Evolutionary conservation across 2,329 filamentous ascomycete genomes (phyloP), one percentile per base, ranked within the genome.

Genomic region (Fusarium newnesense): DNA sequence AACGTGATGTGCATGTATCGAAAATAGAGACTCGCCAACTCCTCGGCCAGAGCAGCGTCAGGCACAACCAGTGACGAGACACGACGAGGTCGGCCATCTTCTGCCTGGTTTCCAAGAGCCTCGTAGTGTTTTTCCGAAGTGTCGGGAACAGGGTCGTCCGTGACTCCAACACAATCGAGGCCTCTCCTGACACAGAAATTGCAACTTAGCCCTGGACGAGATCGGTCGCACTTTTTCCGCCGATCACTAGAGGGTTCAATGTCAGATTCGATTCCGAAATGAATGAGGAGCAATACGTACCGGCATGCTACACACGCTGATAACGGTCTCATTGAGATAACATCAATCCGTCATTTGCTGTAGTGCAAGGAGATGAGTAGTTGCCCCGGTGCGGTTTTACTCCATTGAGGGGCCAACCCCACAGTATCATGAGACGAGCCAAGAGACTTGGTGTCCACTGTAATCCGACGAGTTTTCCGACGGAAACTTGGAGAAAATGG

Each of bases 201-300:
- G 54, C 54, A 64, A 13, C 42, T 60, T 18, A 47, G 26, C 11
- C 61, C 61, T 9, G 54, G 54, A 4, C 61, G 61, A 26, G 61
- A 58, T 9, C 61, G 39, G 21, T 60, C 39, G 37, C 61, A 64
- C 54, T 60, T 64, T 47, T 60, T 64, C 54, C 57, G 61, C 34
- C 61, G 61, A 58, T 50, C 37, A 28, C 61, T 60, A 21, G 30
- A 37, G 34, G 15, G 7, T 47, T 26, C 8, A 9, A 39, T 26
- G 10, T 60, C 9, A 52, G 57, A 39, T 21, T 21, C 7, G 11
- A 16, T 24, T 34, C 28, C 15, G n/a, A n/a, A n/a, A n/a, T n/a
- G n/a, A n/a, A n/a, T 30, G 19, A 26, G n/a, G 12, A 30, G 19
- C 18, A 54, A 19, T 21, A 18, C 53, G 21, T 40, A 52, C 57